These are phyloP conservation scores for Moniliophthora roreri DNA, from an alignment of 1,284 basidiomycete genomes.

Conservation along the genomic window DNA sequence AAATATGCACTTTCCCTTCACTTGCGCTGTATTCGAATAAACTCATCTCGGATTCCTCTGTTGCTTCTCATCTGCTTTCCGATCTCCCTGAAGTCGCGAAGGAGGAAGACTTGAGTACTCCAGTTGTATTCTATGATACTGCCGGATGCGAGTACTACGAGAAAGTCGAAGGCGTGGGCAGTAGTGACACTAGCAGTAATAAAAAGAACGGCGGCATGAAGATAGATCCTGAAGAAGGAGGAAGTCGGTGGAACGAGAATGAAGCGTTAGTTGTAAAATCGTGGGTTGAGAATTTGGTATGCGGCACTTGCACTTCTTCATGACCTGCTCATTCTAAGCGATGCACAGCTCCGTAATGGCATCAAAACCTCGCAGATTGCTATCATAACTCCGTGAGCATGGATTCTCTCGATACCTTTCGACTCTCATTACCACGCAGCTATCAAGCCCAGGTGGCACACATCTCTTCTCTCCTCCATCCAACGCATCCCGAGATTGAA, in stretches of 20 bases:
- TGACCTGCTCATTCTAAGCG: background rate
- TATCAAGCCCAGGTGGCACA: constrained; percentile 92
- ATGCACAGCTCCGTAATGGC: constrained; percentile 62
- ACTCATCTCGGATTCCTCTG: constrained; percentile 72
- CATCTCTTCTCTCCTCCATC: constrained; percentile 71
- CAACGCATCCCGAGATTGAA: constrained; percentile 67
- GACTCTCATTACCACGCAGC: constrained; percentile 29
- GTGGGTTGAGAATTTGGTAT: constrained; percentile 80
- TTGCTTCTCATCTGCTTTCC: constrained; percentile 68
- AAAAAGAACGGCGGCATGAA: constrained; percentile 88
- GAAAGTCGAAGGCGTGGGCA: constrained; percentile 60
- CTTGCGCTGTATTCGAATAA: constrained; percentile 76
- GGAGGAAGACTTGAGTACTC: constrained; percentile 70
- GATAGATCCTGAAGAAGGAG: constrained; percentile 84
- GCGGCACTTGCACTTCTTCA: constrained; percentile 24
- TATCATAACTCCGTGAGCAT: constrained; percentile 81
- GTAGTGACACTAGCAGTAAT: constrained; percentile 25
- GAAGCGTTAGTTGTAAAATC: constrained; percentile 83
- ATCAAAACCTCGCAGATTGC: constrained; percentile 79
- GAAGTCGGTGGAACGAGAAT: constrained; percentile 88
- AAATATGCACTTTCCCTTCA: constrained; percentile 89
- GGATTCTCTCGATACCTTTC: background rate
- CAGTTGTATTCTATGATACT: constrained; percentile 93
- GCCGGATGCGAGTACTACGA: constrained; percentile 92
- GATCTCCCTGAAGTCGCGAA: constrained; percentile 63